These are phyloP conservation scores for Plasmodium gallinaceum DNA, from an alignment of 169 alveolate species.

Conservation along the genomic window DNA sequence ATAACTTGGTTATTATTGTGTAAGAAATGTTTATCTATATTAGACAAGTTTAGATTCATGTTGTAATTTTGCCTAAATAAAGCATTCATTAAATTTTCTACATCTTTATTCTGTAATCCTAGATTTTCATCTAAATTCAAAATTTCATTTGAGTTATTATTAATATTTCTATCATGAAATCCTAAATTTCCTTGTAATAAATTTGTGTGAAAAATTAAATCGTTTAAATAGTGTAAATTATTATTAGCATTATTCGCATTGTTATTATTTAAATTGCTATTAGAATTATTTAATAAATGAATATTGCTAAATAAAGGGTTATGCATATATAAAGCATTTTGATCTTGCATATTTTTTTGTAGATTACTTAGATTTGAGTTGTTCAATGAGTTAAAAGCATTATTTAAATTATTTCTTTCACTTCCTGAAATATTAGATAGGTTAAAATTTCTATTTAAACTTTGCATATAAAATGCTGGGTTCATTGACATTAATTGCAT, in stretches of 20 bases:
- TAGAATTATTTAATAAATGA: slow-evolving; percentile 19
- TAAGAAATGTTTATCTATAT: slow-evolving; percentile 33
- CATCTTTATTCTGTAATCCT: slow-evolving; percentile 53
- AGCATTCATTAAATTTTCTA: slow-evolving; percentile 37
- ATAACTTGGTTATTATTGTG: slow-evolving; percentile 1
- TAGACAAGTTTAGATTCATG: slow-evolving; percentile 32
- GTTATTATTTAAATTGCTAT: slow-evolving; percentile 7
- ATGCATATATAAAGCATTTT: slow-evolving; percentile 20
- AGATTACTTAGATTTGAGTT: slow-evolving; percentile 23
- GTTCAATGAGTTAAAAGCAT: slow-evolving; percentile 10
- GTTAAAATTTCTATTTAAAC: slow-evolving; percentile 56
- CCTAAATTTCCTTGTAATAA: slow-evolving; percentile 9
- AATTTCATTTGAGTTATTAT: slow-evolving; percentile 15
- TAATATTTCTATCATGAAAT: slow-evolving; percentile 29
- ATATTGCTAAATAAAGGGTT: slow-evolving; percentile 7
- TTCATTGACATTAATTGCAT: slow-evolving; percentile 67
- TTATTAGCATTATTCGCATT: background rate
- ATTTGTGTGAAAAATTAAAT: slow-evolving; percentile 51
- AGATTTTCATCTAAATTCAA: slow-evolving; percentile 44
- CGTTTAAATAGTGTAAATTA: slow-evolving; percentile 55
- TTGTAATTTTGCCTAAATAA: slow-evolving; percentile 68
- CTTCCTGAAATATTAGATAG: slow-evolving; percentile 3
- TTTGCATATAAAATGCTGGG: slow-evolving; percentile 59
- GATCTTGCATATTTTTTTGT: slow-evolving; percentile 35
- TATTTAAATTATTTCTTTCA: slow-evolving; percentile 47